Percentiles rank a stretch among this genome's conserved stretches.
Evolutionary conservation across 2,329 filamentous ascomycete species (phyloP).

Genomic region (Nannizzia gypsea): DNA sequence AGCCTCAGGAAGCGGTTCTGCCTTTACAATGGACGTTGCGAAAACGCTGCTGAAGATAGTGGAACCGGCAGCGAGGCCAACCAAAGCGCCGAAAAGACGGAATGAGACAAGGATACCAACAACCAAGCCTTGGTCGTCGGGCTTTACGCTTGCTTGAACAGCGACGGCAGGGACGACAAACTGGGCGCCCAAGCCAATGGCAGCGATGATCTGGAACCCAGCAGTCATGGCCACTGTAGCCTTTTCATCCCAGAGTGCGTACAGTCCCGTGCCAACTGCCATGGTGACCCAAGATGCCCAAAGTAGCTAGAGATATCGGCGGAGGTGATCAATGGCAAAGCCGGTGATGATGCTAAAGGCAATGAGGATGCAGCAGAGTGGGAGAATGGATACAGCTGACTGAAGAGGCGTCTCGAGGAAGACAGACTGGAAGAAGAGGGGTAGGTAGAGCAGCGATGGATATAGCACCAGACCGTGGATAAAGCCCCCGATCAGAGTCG

Average conservation of each 20-base stretch:
- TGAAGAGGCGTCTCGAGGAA: background rate
- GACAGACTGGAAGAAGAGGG: background rate
- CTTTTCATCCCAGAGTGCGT: background rate
- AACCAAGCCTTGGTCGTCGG: background rate
- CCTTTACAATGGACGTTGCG: background rate
- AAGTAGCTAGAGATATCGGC: background rate
- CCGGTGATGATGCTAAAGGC: background rate
- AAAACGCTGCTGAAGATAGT: constrained; percentile 1
- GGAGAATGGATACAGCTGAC: background rate
- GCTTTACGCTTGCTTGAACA: background rate
- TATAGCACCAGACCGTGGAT: background rate
- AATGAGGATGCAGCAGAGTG: background rate
- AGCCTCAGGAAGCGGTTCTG: background rate
- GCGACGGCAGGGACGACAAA: background rate
- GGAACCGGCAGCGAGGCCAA: background rate
- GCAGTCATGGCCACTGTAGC: background rate
- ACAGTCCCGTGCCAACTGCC: background rate
- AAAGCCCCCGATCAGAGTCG: background rate
- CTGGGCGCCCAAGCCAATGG: background rate
- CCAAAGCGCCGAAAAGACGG: background rate
- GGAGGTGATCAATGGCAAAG: background rate
- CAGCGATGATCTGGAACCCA: background rate
- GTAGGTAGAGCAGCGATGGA: background rate
- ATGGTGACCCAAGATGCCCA: background rate
- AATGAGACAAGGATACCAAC: background rate